Evolutionary conservation across 1,139 yeast genomes (phyloP).

Genomic region (Geotrichum restrictum): DNA sequence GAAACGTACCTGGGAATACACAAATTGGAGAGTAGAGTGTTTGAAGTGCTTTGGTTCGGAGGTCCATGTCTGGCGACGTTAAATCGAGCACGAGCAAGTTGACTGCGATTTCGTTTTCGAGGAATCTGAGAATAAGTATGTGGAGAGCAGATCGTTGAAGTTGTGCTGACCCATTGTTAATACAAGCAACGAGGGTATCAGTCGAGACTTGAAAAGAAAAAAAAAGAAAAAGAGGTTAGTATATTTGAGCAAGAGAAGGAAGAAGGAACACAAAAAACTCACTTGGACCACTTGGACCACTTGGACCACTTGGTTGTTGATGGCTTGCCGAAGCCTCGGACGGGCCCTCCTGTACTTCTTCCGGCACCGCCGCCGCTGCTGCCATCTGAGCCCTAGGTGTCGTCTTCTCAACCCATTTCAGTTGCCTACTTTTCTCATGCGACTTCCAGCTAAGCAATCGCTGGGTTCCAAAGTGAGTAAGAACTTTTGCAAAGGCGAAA

Average conservation of each 20-base stretch:
- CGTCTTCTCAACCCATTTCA: background rate
- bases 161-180: background rate
- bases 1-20: background rate
- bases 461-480: background rate
- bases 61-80: background rate
- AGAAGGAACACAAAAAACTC: background rate
- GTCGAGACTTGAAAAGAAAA: background rate
- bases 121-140: background rate
- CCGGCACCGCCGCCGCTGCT: no score
- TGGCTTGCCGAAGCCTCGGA: background rate
- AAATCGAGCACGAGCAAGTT: constrained; percentile 6
- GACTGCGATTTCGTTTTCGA: background rate
- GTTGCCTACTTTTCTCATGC: background rate
- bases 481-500: background rate
- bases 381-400: no score
- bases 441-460: background rate
- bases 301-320: no score
- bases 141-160: background rate
- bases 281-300: no score
- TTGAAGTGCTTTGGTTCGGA: background rate
- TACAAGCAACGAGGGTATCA: constrained; percentile 1
- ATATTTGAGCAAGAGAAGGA: background rate
- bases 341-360: no score
- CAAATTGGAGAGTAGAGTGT: background rate
- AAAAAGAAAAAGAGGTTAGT: background rate